A percentile compares a stretch with the other conserved stretches of the same genome.
Conservation (phyloP, 176 grass and related monocot genomes). For the Juncus inflexus region DNA sequence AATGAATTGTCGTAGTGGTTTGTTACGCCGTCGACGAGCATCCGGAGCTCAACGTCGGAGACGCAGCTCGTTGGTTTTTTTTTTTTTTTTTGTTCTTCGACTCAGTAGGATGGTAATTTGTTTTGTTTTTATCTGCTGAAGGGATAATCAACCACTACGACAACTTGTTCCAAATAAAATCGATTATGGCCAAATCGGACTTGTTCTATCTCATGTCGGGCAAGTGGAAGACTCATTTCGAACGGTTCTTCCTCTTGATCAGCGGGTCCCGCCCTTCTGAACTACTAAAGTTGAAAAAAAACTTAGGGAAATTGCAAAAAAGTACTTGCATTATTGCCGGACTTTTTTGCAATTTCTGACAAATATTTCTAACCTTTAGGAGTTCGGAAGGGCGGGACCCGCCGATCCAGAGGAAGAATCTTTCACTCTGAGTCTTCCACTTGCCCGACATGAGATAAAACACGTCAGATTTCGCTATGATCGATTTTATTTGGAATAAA, state of each 20-base stretch:
- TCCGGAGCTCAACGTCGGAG: conserved; percentile 48
- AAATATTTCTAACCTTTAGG: conserved; percentile 32
- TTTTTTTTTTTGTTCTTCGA: too few relatives aligned
- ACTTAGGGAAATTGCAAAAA: too few relatives aligned
- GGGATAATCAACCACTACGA: too few relatives aligned
- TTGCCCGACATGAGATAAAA: conserved; percentile 56
- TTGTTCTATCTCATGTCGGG: conserved; percentile 55
- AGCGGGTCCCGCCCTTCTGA: conserved; percentile 48
- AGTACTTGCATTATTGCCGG: too few relatives aligned
- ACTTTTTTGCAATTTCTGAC: too few relatives aligned
- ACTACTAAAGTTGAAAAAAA: conserved; percentile 28
- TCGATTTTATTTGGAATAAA: conserved; percentile 45
- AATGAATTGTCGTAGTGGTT: conserved; percentile 47
- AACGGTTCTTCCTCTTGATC: conserved; percentile 51
- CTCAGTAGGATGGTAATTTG: too few relatives aligned
- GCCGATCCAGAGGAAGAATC: conserved; percentile 52
- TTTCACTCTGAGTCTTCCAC: conserved; percentile 46
- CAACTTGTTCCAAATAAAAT: conserved; percentile 46
- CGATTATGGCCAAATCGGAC: conserved; percentile 43
- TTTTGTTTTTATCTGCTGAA: too few relatives aligned
- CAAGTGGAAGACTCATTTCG: conserved; percentile 44
- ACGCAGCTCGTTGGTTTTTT: conserved; percentile 39
- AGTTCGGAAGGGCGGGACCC: conserved; percentile 49
- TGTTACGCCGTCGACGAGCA: conserved; percentile 45
- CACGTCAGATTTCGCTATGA: conserved; percentile 46